Percentiles rank a stretch among this genome's conserved stretches.
phyloP scores from a whole-genome alignment of 75 land plant species.

The Pseudotsuga menziesii region DNA sequence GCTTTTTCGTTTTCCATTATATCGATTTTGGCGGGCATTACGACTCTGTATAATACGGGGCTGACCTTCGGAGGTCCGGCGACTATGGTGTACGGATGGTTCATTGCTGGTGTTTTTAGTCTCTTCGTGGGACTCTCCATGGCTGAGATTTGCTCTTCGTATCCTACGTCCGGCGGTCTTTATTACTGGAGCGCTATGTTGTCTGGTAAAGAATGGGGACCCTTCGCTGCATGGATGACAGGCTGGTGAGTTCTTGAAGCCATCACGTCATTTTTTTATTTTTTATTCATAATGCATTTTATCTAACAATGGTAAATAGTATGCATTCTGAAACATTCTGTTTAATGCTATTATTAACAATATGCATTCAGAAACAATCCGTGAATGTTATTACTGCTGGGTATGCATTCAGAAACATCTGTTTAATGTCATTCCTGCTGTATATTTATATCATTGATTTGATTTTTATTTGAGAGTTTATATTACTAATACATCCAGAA shows the following conservation, averaged over 20 bases:
- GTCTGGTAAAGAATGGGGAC: conserved; percentile 40
- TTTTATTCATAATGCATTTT: background rate
- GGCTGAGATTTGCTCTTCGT: conserved; percentile 66
- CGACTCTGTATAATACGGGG: conserved; percentile 39
- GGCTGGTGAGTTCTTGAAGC: conserved; percentile 27
- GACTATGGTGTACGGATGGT: conserved; percentile 54
- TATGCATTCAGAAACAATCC: too few relatives aligned
- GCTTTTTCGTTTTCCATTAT: conserved; percentile 47
- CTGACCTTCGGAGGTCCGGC: conserved; percentile 47
- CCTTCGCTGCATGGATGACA: conserved; percentile 50
- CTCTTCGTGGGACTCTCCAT: conserved; percentile 41
- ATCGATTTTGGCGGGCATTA: conserved; percentile 46
- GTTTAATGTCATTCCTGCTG: too few relatives aligned
- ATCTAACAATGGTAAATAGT: background rate
- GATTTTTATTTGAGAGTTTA: too few relatives aligned
- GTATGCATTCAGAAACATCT: too few relatives aligned
- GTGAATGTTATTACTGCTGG: too few relatives aligned
- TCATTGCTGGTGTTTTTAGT: conserved; percentile 33
- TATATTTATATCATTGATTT: too few relatives aligned
- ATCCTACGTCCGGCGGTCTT: conserved; percentile 60
- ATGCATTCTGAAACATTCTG: too few relatives aligned
- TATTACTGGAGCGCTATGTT: conserved; percentile 55
- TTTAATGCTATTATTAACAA: too few relatives aligned
- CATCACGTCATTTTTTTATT: background rate
- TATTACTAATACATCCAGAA: too few relatives aligned